These are phyloP conservation scores for Apiospora arundinis DNA, from an alignment of 2,329 filamentous ascomycete genomes.

Conservation along the genomic window DNA sequence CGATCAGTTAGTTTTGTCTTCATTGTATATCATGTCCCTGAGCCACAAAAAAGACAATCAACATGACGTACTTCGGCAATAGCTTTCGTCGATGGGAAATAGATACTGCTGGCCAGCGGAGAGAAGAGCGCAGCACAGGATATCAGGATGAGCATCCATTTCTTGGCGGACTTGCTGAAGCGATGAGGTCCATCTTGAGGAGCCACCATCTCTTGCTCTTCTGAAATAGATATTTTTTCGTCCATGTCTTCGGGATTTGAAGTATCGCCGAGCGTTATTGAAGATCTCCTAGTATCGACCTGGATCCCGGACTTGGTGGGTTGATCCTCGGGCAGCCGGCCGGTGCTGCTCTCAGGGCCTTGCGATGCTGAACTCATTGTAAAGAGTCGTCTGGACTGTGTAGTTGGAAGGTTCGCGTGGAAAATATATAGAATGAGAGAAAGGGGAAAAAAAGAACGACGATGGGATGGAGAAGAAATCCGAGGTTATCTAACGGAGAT, in stretches of 20 bases:
- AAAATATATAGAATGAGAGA: not conserved
- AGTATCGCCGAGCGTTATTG: not conserved
- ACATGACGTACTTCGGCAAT: constrained; percentile 40
- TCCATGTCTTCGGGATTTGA: not conserved
- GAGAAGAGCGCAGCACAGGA: constrained; percentile 56
- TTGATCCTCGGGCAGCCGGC: not conserved
- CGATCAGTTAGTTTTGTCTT: not conserved
- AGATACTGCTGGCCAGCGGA: constrained; percentile 58
- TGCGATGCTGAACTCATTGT: not conserved
- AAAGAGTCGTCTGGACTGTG: not conserved
- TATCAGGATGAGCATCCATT: not conserved
- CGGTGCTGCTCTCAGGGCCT: not conserved
- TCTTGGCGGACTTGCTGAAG: not conserved
- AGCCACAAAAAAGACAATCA: not conserved
- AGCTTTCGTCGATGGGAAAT: constrained; percentile 51
- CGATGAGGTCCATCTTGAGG: not conserved
- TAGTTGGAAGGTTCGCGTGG: not conserved
- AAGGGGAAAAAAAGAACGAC: not conserved
- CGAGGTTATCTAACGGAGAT: not conserved
- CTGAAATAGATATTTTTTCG: not conserved
- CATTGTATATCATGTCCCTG: not conserved
- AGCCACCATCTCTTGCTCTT: not conserved
- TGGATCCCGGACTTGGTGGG: not conserved
- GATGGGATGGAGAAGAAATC: not conserved
- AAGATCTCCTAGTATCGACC: not conserved